A percentile compares a stretch with the other conserved stretches of the same genome.
Evolutionary conservation across 306 rosid species (phyloP).

Genomic region (Cajanus cajan): DNA sequence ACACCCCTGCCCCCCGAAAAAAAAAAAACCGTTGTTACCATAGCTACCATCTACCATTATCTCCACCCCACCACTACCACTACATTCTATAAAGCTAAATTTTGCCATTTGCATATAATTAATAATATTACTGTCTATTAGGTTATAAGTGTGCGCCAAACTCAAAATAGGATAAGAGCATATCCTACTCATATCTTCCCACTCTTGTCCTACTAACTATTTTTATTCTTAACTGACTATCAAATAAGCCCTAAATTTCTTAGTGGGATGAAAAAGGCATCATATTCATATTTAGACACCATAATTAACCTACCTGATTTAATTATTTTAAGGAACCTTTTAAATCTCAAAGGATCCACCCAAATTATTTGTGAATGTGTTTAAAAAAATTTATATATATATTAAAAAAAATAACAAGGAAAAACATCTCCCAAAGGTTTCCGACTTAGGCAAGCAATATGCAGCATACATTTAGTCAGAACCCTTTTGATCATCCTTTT

Average conservation of each 20-base stretch:
- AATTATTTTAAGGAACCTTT: background rate
- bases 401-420: background rate
- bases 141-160: background rate
- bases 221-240: background rate
- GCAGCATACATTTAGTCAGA: slow-evolving; percentile 1
- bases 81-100: too few relatives aligned
- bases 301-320: background rate
- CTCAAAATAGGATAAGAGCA: background rate
- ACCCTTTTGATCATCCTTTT: slow-evolving; percentile 3
- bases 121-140: background rate
- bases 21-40: background rate
- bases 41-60: background rate
- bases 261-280: background rate
- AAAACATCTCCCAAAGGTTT: background rate
- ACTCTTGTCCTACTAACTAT: background rate
- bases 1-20: background rate
- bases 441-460: background rate
- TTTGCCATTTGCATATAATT: background rate
- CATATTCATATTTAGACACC: slow-evolving; percentile 1
- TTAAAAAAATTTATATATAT: background rate
- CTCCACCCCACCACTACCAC: background rate
- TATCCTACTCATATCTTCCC: background rate
- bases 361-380: background rate
- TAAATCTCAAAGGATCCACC: slow-evolving; percentile 2
- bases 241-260: background rate